These are phyloP conservation scores for Hydnomerulius pinastri DNA, from an alignment of 768 basidiomycete genomes.

Conservation along the genomic window DNA sequence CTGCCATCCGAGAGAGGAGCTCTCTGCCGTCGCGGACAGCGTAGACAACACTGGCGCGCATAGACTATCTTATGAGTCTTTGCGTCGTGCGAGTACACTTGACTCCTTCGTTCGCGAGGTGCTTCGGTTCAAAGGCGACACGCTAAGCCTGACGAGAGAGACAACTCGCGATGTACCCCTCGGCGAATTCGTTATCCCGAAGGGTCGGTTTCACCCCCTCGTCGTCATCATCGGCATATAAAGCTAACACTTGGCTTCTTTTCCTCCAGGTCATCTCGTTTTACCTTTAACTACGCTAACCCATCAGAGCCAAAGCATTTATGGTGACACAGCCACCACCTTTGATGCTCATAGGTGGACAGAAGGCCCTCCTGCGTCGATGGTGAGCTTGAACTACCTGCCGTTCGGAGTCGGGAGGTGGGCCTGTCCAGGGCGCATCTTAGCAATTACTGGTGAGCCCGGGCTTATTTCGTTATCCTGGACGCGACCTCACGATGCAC, in stretches of 20 bases:
- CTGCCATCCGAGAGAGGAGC: slow-evolving; percentile 31
- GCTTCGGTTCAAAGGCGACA: slow-evolving; percentile 39
- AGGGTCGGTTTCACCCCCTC: slow-evolving; percentile 18
- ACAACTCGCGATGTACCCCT: slow-evolving; percentile 29
- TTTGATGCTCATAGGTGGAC: slow-evolving; percentile 33
- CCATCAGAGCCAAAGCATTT: slow-evolving; percentile 25
- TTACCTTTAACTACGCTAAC: slow-evolving; percentile 31
- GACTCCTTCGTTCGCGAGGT: slow-evolving; percentile 41
- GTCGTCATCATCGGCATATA: too few species aligned
- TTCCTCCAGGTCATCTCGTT: slow-evolving; percentile 26
- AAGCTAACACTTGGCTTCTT: neutral
- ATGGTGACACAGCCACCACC: slow-evolving; percentile 25
- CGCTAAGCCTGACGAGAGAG: slow-evolving; percentile 29
- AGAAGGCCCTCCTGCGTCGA: slow-evolving; percentile 28
- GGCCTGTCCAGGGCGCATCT: slow-evolving; percentile 35
- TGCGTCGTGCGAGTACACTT: slow-evolving; percentile 28
- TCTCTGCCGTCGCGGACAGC: slow-evolving; percentile 22
- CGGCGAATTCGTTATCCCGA: slow-evolving; percentile 31
- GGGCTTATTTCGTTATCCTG: neutral
- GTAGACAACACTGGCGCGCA: slow-evolving; percentile 24
- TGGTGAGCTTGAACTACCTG: slow-evolving; percentile 30
- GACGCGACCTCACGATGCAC: neutral
- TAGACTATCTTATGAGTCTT: slow-evolving; percentile 13
- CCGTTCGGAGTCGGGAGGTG: slow-evolving; percentile 38
- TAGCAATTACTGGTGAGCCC: slow-evolving; percentile 33